These are phyloP conservation scores for Solanum microdontum DNA, from an alignment of 257 asterid species.

Conservation along the genomic window DNA sequence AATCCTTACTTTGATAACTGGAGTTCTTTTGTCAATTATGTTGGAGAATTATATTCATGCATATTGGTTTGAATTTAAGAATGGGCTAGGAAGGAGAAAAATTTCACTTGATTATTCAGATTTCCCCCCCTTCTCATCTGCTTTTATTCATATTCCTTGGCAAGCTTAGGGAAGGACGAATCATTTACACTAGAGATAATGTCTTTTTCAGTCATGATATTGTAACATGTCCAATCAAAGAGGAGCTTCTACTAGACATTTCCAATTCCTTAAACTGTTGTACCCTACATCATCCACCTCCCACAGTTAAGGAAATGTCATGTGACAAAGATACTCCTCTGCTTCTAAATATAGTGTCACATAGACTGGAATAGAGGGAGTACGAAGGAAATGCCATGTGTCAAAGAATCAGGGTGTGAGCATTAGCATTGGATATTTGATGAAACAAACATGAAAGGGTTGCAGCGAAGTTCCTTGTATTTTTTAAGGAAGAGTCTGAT, in stretches of 20 bases:
- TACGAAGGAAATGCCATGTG: background rate
- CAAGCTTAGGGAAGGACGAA: background rate
- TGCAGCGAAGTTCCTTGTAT: background rate
- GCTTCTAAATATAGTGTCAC: background rate
- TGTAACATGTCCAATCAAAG: background rate
- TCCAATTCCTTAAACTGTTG: background rate
- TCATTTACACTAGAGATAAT: background rate
- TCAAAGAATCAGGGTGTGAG: background rate
- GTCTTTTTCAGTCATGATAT: background rate
- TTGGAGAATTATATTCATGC: background rate
- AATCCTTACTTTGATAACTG: background rate
- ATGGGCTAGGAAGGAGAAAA: background rate
- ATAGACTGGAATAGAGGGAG: background rate
- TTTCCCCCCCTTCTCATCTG: background rate
- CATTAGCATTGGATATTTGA: background rate
- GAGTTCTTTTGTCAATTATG: background rate
- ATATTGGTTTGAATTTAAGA: background rate
- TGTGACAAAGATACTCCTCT: background rate
- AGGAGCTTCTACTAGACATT: background rate
- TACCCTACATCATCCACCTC: background rate
- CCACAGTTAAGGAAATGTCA: background rate
- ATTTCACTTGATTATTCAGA: background rate
- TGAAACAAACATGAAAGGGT: background rate
- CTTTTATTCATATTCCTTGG: background rate
- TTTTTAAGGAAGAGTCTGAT: background rate